These are phyloP conservation scores for Thelephora terrestris DNA, from an alignment of 1,284 basidiomycete species.

Conservation along the genomic window DNA sequence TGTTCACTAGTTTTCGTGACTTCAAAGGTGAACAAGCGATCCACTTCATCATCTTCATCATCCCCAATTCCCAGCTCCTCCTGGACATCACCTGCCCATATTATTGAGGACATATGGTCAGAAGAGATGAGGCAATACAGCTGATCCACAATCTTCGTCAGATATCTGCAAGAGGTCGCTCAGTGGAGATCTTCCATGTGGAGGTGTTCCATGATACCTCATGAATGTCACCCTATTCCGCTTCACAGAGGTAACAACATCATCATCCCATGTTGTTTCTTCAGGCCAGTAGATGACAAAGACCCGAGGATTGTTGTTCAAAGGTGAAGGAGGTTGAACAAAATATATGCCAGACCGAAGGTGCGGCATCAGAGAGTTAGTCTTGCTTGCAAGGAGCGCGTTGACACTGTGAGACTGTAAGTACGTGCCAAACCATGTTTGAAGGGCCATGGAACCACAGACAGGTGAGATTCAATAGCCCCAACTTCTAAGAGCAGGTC, in stretches of 20 bases:
- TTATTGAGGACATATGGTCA: constrained; percentile 31
- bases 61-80: too few species aligned
- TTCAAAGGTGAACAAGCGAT: constrained; percentile 42
- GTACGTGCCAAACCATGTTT: neutral
- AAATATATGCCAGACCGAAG: constrained; percentile 46
- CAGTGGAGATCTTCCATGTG: neutral
- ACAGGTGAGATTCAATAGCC: constrained; percentile 29
- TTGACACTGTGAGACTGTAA: constrained; percentile 5
- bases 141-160: constrained; percentile 47
- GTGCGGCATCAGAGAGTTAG: constrained; percentile 16
- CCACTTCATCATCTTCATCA: constrained; percentile 26
- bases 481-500: constrained; percentile 28
- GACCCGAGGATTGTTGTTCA: constrained; percentile 13
- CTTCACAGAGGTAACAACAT: constrained; percentile 30
- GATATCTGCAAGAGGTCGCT: constrained; percentile 30
- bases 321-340: constrained; percentile 12
- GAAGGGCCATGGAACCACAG: constrained; percentile 9
- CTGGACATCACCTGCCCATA: constrained; percentile 26
- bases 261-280: constrained; percentile 47
- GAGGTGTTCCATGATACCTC: constrained; percentile 28
- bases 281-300: constrained; percentile 55
- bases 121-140: constrained; percentile 36
- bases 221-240: constrained; percentile 52
- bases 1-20: constrained; percentile 49
- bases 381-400: constrained; percentile 4